Evolutionary conservation across 495 filamentous ascomycete genomes (phyloP).

Genomic region (Penicillium coffeae): DNA sequence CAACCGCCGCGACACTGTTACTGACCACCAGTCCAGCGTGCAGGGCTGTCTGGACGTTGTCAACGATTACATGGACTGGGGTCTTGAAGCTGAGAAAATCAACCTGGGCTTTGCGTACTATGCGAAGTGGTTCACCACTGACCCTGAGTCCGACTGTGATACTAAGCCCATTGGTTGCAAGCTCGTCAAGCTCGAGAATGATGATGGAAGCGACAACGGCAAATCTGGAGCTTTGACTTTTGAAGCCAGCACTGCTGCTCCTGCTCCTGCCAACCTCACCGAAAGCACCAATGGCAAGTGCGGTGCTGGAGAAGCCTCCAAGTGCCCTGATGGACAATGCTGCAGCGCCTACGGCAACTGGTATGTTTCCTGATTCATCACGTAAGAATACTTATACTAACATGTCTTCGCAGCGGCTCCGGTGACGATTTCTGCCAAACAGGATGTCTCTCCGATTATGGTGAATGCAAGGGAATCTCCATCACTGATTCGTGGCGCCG

Average conservation of each 20-base stretch:
- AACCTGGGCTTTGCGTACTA: slow-evolving; percentile 77
- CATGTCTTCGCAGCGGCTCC: slow-evolving; percentile 22
- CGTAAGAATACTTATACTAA: not conserved
- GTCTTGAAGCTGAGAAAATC: slow-evolving; percentile 51
- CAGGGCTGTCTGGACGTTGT: slow-evolving; percentile 50
- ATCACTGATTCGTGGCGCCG: slow-evolving; percentile 41
- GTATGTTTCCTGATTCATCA: slow-evolving; percentile 15
- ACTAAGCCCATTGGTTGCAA: slow-evolving; percentile 57
- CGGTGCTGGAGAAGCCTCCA: slow-evolving; percentile 22
- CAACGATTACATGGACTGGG: slow-evolving; percentile 57
- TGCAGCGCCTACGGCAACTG: slow-evolving; percentile 39
- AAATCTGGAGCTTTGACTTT: slow-evolving; percentile 60
- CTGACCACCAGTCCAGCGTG: slow-evolving; percentile 63
- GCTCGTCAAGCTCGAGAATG: slow-evolving; percentile 59
- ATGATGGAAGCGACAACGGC: slow-evolving; percentile 60
- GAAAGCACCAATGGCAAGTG: slow-evolving; percentile 42
- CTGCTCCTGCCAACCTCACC: slow-evolving; percentile 41
- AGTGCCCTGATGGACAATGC: slow-evolving; percentile 33
- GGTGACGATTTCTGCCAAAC: slow-evolving; percentile 35
- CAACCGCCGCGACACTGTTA: slow-evolving; percentile 68
- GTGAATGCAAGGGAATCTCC: slow-evolving; percentile 38
- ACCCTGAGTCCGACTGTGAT: slow-evolving; percentile 42
- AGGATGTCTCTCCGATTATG: slow-evolving; percentile 40
- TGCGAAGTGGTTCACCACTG: slow-evolving; percentile 66
- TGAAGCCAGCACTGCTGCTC: slow-evolving; percentile 41